Percentiles rank a stretch among this genome's conserved stretches.
phyloP scores from a whole-genome alignment of 306 rosid species.

The Purshia tridentata region DNA sequence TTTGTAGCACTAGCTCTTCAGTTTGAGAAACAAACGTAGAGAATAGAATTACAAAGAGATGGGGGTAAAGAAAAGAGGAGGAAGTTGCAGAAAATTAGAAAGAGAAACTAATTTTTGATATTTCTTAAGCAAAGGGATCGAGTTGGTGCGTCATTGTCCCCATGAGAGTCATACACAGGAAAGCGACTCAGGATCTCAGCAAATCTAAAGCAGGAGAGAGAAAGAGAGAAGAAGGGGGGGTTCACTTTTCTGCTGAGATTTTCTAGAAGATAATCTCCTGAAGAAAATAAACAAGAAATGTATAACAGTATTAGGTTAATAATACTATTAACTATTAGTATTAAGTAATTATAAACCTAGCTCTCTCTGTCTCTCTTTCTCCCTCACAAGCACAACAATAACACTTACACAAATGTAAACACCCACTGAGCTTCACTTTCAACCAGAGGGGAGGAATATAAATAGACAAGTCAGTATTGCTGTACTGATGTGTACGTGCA shows the following conservation, averaged over 20 bases:
- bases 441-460: not conserved
- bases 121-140: not conserved
- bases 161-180: slow-evolving; percentile 42
- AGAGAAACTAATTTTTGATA: not conserved
- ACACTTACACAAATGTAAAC: not conserved
- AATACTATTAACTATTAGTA: not conserved
- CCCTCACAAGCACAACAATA: not conserved
- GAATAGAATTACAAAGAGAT: not conserved
- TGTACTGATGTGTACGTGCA: no score
- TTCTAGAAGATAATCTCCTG: slow-evolving; percentile 5
- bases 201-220: slow-evolving; percentile 27
- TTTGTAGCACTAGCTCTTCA: not conserved
- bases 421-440: not conserved
- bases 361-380: not conserved
- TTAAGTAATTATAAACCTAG: not conserved
- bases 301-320: no score
- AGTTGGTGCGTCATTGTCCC: slow-evolving; percentile 42
- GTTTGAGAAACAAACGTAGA: no score
- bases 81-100: slow-evolving; percentile 12
- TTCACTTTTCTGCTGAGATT: slow-evolving; percentile 1
- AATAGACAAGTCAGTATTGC: not conserved
- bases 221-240: not conserved
- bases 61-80: slow-evolving; percentile 19
- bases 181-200: slow-evolving; percentile 35
- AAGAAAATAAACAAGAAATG: not conserved